Conservation (phyloP, 2,329 filamentous ascomycete species). For the Xylaria sp. region DNA sequence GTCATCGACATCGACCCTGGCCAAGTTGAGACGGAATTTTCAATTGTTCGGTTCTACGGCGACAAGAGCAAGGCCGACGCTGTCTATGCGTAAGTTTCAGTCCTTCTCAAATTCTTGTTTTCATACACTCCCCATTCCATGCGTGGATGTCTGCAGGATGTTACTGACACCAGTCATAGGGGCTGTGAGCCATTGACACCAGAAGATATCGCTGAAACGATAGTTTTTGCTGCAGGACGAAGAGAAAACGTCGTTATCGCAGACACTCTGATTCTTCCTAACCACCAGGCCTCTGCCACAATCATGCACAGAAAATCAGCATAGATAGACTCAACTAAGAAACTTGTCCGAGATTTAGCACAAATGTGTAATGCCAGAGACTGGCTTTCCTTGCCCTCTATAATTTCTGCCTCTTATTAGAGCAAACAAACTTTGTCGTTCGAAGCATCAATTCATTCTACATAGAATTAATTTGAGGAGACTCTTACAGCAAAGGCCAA, state of each 20-base stretch:
- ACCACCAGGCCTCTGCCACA: slow-evolving; percentile 7
- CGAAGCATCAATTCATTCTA: neutral
- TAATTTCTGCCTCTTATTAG: neutral
- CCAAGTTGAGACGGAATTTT: slow-evolving; percentile 6
- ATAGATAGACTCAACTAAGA: neutral
- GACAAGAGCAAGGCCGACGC: slow-evolving; percentile 12
- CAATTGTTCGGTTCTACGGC: slow-evolving; percentile 7
- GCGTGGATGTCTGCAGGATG: neutral
- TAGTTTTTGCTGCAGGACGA: slow-evolving; percentile 7
- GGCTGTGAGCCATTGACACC: slow-evolving; percentile 5
- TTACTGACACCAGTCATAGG: neutral
- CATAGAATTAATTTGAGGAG: neutral
- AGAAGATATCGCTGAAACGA: slow-evolving; percentile 6
- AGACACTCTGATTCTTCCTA: slow-evolving; percentile 2
- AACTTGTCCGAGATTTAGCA: no score
- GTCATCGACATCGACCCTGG: slow-evolving; percentile 1
- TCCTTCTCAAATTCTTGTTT: neutral
- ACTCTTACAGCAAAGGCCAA: no score
- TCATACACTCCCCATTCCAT: neutral
- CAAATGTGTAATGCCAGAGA: neutral
- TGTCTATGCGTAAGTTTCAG: slow-evolving; percentile 11
- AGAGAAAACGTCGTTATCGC: slow-evolving; percentile 8
- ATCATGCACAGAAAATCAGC: slow-evolving; percentile 10
- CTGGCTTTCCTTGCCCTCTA: neutral
- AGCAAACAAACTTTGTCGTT: neutral